Conservation (phyloP, 2,329 filamentous ascomycete species). For the Pestalotiopsis sp. region DNA sequence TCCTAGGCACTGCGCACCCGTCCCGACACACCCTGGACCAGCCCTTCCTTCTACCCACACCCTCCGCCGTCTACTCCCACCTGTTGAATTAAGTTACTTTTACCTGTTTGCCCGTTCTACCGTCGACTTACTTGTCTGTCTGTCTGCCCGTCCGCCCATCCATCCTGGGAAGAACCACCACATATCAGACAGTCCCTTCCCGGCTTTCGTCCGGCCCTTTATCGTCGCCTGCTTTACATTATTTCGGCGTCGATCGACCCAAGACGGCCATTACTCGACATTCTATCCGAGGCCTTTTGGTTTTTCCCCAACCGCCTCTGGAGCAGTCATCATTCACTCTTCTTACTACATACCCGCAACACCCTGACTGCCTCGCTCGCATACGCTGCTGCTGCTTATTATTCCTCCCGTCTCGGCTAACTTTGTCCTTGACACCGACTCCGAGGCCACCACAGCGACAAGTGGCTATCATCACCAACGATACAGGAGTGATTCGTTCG, state of each 20-base stretch:
- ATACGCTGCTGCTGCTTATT: neutral
- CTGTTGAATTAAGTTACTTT: neutral
- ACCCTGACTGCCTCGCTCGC: neutral
- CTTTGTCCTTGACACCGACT: neutral
- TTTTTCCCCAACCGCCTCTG: neutral
- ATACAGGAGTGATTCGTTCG: neutral
- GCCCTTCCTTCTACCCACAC: constrained; percentile 8
- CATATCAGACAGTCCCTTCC: constrained; percentile 6
- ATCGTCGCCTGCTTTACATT: constrained; percentile 1
- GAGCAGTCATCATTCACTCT: neutral
- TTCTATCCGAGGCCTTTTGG: neutral
- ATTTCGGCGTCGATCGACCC: neutral
- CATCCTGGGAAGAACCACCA: neutral
- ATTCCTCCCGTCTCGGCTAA: neutral
- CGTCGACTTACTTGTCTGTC: neutral
- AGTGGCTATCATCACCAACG: neutral
- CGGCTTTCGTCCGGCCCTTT: constrained; percentile 10
- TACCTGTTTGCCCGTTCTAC: neutral
- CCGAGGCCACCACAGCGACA: neutral
- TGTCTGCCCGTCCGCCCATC: neutral
- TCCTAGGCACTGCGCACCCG: neutral
- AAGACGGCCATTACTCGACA: neutral
- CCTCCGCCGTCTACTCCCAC: neutral
- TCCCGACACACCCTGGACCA: neutral
- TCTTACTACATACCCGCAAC: neutral